A percentile compares a stretch with the other conserved stretches of the same genome.
These are phyloP conservation scores for Pythium phragmiticola DNA, from an alignment of 352 stramenopile species.

Conservation along the genomic window DNA sequence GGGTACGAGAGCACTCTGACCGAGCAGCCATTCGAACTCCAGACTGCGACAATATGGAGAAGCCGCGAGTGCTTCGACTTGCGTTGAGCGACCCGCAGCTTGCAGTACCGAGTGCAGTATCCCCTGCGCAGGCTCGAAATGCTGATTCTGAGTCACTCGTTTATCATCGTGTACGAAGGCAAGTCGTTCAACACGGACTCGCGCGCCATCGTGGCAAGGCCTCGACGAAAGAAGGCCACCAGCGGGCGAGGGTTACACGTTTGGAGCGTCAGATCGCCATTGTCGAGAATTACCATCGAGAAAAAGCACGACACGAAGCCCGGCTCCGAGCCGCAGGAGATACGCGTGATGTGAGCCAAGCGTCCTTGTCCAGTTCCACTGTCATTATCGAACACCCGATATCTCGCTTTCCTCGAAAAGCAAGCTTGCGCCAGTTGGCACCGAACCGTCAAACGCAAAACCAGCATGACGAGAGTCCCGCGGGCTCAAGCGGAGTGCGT, in stretches of 20 bases:
- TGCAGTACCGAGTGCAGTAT: background rate
- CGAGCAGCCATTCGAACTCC: background rate
- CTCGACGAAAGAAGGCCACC: constrained; percentile 11
- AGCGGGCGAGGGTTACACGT: constrained; percentile 11
- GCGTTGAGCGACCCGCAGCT: background rate
- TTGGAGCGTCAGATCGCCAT: constrained; percentile 27
- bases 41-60: constrained; percentile 1
- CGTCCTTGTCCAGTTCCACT: too few species aligned
- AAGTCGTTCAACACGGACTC: constrained; percentile 21
- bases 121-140: background rate
- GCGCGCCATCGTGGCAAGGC: constrained; percentile 17
- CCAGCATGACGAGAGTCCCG: constrained; percentile 14
- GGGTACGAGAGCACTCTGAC: background rate
- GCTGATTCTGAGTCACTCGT: constrained; percentile 19
- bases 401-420: constrained; percentile 17
- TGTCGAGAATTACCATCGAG: constrained; percentile 22
- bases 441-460: constrained; percentile 13
- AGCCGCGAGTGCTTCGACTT: constrained; percentile 17
- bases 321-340: background rate
- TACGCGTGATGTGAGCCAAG: background rate
- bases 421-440: constrained; percentile 22
- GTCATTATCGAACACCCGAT: background rate
- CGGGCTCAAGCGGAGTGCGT: background rate
- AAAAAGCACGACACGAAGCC: constrained; percentile 4
- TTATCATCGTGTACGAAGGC: constrained; percentile 19